phyloP scores from a whole-genome alignment of 2,329 filamentous ascomycete genomes.

The Hymenoscyphus scutula region DNA sequence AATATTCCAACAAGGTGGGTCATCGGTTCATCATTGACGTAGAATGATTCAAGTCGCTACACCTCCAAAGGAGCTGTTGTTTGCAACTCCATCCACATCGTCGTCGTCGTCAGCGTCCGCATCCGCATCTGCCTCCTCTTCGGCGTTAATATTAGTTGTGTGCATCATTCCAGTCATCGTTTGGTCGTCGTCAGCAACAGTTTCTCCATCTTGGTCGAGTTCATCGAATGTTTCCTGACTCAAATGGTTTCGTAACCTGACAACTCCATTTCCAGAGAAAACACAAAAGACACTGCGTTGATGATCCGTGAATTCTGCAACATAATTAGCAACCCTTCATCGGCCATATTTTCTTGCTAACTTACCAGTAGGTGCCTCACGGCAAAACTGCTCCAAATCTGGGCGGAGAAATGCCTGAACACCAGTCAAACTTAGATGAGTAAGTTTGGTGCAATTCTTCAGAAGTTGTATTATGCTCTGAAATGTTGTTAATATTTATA shows the following conservation, averaged over 20 bases:
- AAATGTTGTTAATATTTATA: background rate
- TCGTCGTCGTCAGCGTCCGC: conserved; percentile 27
- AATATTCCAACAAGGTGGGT: background rate
- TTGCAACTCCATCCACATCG: conserved; percentile 26
- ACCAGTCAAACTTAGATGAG: conserved; percentile 90
- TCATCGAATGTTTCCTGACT: conserved; percentile 77
- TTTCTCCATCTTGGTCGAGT: conserved; percentile 80
- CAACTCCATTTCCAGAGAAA: conserved; percentile 85
- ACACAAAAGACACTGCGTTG: conserved; percentile 96
- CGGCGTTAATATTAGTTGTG: conserved; percentile 24
- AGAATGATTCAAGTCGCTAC: conserved; percentile 8
- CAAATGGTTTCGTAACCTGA: conserved; percentile 72
- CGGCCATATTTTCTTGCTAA: background rate
- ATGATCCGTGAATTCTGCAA: conserved; percentile 87
- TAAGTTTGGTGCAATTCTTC: conserved; percentile 87
- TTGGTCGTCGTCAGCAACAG: conserved; percentile 80
- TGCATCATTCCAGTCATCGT: conserved; percentile 37
- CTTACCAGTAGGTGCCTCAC: conserved; percentile 74
- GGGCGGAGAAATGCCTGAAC: conserved; percentile 86
- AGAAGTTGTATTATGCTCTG: conserved; percentile 88
- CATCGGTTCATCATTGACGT: background rate
- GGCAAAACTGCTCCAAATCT: conserved; percentile 81
- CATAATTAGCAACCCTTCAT: conserved; percentile 6
- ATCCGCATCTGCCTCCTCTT: conserved; percentile 21
- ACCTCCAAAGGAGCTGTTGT: conserved; percentile 11